These are phyloP conservation scores for Penicillium corylophilum DNA, from an alignment of 2,329 filamentous ascomycete species.

Conservation along the genomic window DNA sequence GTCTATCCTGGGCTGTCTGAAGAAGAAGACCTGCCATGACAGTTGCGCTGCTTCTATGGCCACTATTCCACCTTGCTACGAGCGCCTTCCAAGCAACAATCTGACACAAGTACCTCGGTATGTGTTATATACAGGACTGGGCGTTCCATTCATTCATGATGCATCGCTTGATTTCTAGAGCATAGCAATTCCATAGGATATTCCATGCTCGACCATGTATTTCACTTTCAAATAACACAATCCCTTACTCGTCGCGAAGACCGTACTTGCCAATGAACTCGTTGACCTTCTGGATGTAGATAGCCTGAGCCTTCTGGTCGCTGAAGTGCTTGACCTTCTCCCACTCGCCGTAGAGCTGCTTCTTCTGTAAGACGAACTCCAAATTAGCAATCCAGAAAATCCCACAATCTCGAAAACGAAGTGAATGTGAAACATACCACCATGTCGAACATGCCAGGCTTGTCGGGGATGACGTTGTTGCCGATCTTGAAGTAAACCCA, in stretches of 20 bases:
- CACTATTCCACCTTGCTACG: background rate
- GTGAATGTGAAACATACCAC: slow-evolving; percentile 32
- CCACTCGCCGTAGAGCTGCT: slow-evolving; percentile 80
- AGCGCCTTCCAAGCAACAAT: background rate
- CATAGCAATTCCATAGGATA: slow-evolving; percentile 3
- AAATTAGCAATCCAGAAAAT: slow-evolving; percentile 15
- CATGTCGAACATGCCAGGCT: slow-evolving; percentile 41
- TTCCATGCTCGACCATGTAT: background rate
- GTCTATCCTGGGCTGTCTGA: slow-evolving; percentile 58
- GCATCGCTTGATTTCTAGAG: slow-evolving; percentile 15
- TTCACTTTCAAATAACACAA: background rate
- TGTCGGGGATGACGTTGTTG: slow-evolving; percentile 28
- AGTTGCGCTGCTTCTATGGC: background rate
- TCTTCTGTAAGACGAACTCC: slow-evolving; percentile 55
- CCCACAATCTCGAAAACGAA: background rate
- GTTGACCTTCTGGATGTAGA: slow-evolving; percentile 73
- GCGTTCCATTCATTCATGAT: slow-evolving; percentile 8
- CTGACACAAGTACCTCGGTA: slow-evolving; percentile 1
- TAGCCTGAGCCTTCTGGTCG: slow-evolving; percentile 67
- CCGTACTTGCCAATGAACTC: slow-evolving; percentile 68
- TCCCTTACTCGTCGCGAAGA: slow-evolving; percentile 20
- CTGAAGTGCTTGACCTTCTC: slow-evolving; percentile 65
- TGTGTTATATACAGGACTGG: slow-evolving; percentile 10
- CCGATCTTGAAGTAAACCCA: slow-evolving; percentile 44
- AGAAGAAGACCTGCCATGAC: slow-evolving; percentile 17